Evolutionary conservation across 768 basidiomycete species (phyloP).

Genomic region (Russula ochroleuca): DNA sequence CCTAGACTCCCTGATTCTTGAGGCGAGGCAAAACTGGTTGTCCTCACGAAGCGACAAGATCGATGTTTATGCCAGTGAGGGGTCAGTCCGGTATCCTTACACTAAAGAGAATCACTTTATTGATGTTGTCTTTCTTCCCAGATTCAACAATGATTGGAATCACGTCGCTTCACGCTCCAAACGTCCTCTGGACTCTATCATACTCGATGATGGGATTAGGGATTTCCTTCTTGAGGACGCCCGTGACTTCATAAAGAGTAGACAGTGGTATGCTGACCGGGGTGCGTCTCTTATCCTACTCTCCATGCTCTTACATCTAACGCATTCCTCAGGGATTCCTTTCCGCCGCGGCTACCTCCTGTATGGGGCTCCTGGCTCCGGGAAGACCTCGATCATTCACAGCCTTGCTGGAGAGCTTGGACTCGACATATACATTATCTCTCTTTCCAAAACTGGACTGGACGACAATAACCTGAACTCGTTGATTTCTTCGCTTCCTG

Average conservation of each 20-base stretch:
- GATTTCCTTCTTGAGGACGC: slow-evolving; percentile 65
- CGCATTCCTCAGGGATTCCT: slow-evolving; percentile 46
- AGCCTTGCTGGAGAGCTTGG: slow-evolving; percentile 73
- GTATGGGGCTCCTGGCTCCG: slow-evolving; percentile 70
- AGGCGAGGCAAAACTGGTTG: slow-evolving; percentile 23
- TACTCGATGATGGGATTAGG: slow-evolving; percentile 65
- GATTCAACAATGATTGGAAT: slow-evolving; percentile 44
- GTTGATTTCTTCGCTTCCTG: slow-evolving; percentile 60
- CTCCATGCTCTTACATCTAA: background rate
- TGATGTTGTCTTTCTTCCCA: background rate
- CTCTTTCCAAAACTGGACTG: slow-evolving; percentile 56
- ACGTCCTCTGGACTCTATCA: slow-evolving; percentile 60
- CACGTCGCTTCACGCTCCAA: slow-evolving; percentile 56
- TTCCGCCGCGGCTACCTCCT: slow-evolving; percentile 79
- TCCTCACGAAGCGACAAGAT: slow-evolving; percentile 20
- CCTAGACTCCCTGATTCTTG: slow-evolving; percentile 24
- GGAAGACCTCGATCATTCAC: slow-evolving; percentile 77
- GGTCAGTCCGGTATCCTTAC: slow-evolving; percentile 29
- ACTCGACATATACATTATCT: slow-evolving; percentile 68
- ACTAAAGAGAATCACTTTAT: background rate
- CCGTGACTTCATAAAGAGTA: slow-evolving; percentile 62
- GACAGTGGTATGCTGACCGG: slow-evolving; percentile 67
- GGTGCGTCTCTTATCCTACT: slow-evolving; percentile 36
- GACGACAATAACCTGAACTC: slow-evolving; percentile 58
- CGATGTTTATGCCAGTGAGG: slow-evolving; percentile 47